phyloP scores from a whole-genome alignment of 2,329 filamentous ascomycete genomes.

The Colletotrichum lupini region DNA sequence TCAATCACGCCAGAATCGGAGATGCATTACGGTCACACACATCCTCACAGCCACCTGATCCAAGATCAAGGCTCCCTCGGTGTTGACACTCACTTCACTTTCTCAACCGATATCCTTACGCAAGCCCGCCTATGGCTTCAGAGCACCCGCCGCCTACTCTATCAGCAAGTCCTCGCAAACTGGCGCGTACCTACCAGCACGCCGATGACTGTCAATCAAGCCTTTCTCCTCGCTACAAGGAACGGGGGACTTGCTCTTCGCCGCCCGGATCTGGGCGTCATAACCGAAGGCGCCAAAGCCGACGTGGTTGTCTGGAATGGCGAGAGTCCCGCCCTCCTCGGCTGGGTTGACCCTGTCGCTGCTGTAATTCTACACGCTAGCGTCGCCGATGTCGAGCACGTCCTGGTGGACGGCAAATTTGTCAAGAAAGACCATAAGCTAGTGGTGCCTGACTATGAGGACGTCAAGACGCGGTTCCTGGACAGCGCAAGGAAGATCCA shows the following conservation, averaged over 20 bases:
- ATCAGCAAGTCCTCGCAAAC: slow-evolving; percentile 48
- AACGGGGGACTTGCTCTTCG: slow-evolving; percentile 63
- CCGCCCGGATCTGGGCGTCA: slow-evolving; percentile 61
- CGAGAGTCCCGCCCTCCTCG: slow-evolving; percentile 58
- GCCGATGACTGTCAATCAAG: slow-evolving; percentile 65
- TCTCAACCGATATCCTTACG: slow-evolving; percentile 59
- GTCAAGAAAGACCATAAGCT: slow-evolving; percentile 57
- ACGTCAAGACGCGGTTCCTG: slow-evolving; percentile 46
- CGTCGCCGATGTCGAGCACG: slow-evolving; percentile 62
- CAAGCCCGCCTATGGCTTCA: slow-evolving; percentile 68
- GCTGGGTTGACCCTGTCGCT: slow-evolving; percentile 66
- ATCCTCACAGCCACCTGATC: slow-evolving; percentile 54
- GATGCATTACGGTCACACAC: slow-evolving; percentile 67
- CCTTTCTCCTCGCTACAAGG: slow-evolving; percentile 65
- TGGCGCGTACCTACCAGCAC: slow-evolving; percentile 58
- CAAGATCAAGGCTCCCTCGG: slow-evolving; percentile 64
- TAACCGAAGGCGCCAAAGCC: slow-evolving; percentile 61
- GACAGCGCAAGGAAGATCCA: slow-evolving; percentile 47
- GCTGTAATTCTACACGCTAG: slow-evolving; percentile 66
- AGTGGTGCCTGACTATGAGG: slow-evolving; percentile 41
- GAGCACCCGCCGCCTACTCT: slow-evolving; percentile 51
- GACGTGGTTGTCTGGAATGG: slow-evolving; percentile 66
- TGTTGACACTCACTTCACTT: slow-evolving; percentile 66
- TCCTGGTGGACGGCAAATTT: slow-evolving; percentile 61
- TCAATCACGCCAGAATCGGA: slow-evolving; percentile 70